These are phyloP conservation scores for Gelatoporia subvermispora DNA, from an alignment of 768 basidiomycete genomes.

Conservation along the genomic window DNA sequence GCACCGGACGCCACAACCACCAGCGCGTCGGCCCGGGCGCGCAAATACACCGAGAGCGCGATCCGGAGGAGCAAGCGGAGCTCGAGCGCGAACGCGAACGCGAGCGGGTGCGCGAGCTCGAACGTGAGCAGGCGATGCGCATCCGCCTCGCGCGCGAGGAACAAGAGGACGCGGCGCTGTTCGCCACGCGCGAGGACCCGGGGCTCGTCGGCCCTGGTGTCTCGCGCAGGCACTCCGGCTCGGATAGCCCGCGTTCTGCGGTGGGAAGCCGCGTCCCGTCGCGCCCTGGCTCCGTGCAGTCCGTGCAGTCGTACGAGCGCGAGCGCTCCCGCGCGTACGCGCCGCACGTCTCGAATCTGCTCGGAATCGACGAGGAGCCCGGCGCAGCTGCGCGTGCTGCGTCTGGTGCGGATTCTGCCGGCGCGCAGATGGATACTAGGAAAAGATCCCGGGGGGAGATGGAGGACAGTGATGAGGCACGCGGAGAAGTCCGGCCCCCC, in stretches of 20 bases:
- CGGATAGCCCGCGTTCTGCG: conserved; percentile 18
- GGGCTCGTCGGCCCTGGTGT: conserved; percentile 1
- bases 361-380: conserved; percentile 16
- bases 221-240: conserved; percentile 17
- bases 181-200: conserved; percentile 5
- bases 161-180: conserved; percentile 15
- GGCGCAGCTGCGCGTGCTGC: conserved; percentile 9
- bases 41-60: conserved; percentile 43
- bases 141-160: conserved; percentile 12
- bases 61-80: conserved; percentile 34
- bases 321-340: conserved; percentile 11
- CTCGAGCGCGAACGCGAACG: conserved; percentile 19
- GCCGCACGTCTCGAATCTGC: conserved; percentile 15
- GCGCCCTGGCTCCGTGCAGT: conserved; percentile 15
- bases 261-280: conserved; percentile 18
- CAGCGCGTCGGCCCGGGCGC: conserved; percentile 63
- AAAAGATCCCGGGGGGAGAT: conserved; percentile 60
- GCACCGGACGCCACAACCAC: conserved; percentile 47
- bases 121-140: conserved; percentile 15
- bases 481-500: conserved; percentile 15
- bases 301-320: conserved; percentile 14
- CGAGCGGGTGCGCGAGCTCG: conserved; percentile 16
- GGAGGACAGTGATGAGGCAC: conserved; percentile 53
- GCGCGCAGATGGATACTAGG: conserved; percentile 27
- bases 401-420: conserved; percentile 10